Evolutionary conservation across 192 early-diverging fungal species (phyloP).

Genomic region (Diversispora epigaea): DNA sequence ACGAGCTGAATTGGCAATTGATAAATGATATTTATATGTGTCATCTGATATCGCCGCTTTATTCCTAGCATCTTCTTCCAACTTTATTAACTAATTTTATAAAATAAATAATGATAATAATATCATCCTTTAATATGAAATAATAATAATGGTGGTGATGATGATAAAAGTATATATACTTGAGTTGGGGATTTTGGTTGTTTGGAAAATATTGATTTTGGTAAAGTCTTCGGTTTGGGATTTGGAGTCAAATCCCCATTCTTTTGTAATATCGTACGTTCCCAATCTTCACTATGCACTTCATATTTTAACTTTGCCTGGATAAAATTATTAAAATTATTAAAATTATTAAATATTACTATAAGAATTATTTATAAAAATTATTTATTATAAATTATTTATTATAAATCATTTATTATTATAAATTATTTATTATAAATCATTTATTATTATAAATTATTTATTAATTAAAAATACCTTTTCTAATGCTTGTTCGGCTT

Average conservation of each 20-base stretch:
- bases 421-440: too few species aligned
- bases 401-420: too few species aligned
- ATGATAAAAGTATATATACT: constrained; percentile 37
- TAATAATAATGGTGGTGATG: background rate
- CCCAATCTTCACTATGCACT: constrained; percentile 79
- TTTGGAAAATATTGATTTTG: constrained; percentile 49
- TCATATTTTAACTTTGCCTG: constrained; percentile 81
- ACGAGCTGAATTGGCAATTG: constrained; percentile 70
- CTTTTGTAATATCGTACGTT: constrained; percentile 64
- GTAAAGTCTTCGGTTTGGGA: constrained; percentile 46
- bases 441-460: too few species aligned
- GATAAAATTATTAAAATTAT: background rate
- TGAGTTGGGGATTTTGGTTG: constrained; percentile 60
- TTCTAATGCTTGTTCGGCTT: constrained; percentile 77
- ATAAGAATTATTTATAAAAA: too few species aligned
- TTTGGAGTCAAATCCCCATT: constrained; percentile 41
- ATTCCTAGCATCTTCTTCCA: constrained; percentile 84
- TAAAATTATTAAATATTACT: too few species aligned
- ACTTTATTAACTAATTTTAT: constrained; percentile 58
- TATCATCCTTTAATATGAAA: background rate
- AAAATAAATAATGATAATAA: constrained; percentile 10
- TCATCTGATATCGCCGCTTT: constrained; percentile 83
- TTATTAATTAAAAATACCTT: too few species aligned
- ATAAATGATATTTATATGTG: constrained; percentile 79
- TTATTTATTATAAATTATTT: too few species aligned